Percentiles rank a stretch among this genome's conserved stretches.
Evolutionary conservation across 2,329 filamentous ascomycete species (phyloP).

Genomic region (Aspergillus sojae): DNA sequence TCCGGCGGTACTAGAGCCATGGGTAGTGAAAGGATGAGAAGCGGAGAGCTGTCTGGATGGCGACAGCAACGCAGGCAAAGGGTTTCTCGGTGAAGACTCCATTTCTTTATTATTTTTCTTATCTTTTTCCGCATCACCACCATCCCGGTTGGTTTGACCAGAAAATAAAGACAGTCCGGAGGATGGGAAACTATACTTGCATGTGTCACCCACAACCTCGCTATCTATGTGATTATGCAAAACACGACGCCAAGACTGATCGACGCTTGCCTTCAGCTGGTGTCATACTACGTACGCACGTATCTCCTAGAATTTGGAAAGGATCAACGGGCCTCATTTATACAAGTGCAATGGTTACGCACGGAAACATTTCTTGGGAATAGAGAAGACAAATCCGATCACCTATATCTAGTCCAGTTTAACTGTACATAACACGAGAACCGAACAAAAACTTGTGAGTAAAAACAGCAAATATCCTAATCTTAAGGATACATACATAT

Average conservation of each 20-base stretch:
- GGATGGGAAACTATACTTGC: neutral
- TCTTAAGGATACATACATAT: neutral
- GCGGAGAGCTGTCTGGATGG: conserved; percentile 19
- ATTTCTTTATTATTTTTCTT: conserved; percentile 1
- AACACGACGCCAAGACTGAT: conserved; percentile 11
- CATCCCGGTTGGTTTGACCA: neutral
- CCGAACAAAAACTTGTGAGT: neutral
- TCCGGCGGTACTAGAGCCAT: conserved; percentile 23
- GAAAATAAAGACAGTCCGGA: neutral
- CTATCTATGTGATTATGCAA: neutral
- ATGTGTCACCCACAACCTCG: neutral
- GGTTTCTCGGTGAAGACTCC: conserved; percentile 12
- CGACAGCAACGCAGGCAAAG: conserved; percentile 18
- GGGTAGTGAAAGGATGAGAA: conserved; percentile 25
- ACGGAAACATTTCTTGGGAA: neutral
- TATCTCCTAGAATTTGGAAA: neutral
- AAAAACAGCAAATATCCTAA: neutral
- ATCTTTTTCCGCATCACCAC: neutral
- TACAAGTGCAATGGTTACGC: conserved; percentile 2
- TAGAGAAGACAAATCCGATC: neutral
- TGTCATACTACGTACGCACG: neutral
- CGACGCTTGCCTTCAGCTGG: neutral
- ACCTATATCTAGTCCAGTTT: neutral
- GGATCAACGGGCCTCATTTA: conserved; percentile 12
- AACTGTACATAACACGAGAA: neutral